Evolutionary conservation across 805 yeast species (phyloP).

Genomic region (Cyberlindnera subsufficiens): DNA sequence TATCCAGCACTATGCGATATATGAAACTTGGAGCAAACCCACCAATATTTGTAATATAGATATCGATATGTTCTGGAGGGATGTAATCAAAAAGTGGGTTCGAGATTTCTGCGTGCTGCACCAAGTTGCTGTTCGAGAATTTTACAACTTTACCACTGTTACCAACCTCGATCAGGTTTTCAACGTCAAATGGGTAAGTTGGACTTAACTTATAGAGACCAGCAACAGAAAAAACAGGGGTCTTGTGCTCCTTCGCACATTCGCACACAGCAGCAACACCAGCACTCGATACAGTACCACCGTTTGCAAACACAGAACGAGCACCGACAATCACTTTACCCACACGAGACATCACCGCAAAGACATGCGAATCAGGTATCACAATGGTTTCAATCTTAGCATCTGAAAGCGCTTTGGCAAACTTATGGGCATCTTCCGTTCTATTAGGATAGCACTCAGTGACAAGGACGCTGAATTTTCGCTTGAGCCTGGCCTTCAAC

Average conservation of each 20-base stretch:
- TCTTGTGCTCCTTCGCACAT: constrained; percentile 89
- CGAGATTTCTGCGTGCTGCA: constrained; percentile 72
- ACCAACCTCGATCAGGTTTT: constrained; percentile 85
- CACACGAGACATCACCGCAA: constrained; percentile 95
- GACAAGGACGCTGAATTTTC: constrained; percentile 87
- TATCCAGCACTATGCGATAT: constrained; percentile 91
- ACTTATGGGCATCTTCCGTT: constrained; percentile 66
- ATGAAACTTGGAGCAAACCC: constrained; percentile 96
- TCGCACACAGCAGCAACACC: constrained; percentile 94
- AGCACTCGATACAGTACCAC: constrained; percentile 84
- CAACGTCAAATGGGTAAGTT: constrained; percentile 74
- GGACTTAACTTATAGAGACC: constrained; percentile 93
- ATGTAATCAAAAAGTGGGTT: constrained; percentile 90
- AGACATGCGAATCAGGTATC: constrained; percentile 88
- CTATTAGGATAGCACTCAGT: constrained; percentile 92
- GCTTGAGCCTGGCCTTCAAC: constrained; percentile 78
- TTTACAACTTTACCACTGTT: constrained; percentile 85
- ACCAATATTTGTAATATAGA: constrained; percentile 85
- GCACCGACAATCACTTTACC: constrained; percentile 95
- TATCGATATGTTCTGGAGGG: constrained; percentile 90
- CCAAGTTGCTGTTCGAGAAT: constrained; percentile 62
- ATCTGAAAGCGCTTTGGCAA: constrained; percentile 73
- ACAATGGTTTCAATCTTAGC: constrained; percentile 86
- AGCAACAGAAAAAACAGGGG: constrained; percentile 95
- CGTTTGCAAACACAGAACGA: constrained; percentile 89